Percentiles rank a stretch among this genome's conserved stretches.
These are phyloP conservation scores for Myxozyma neotropica DNA, from an alignment of 805 yeast species.

Conservation along the genomic window DNA sequence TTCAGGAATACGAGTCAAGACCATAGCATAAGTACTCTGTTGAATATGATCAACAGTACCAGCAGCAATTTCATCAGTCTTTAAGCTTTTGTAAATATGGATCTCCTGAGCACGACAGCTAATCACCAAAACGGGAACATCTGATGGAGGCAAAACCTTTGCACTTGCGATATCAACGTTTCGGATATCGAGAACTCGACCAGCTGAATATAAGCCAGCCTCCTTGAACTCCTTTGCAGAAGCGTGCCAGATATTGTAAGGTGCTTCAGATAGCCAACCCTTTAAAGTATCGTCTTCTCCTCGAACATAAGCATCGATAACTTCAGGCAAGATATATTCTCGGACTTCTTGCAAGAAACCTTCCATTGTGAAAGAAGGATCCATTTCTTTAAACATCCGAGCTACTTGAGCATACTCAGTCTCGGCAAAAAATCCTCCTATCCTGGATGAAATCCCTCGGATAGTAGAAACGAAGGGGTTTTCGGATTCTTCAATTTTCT, in stretches of 20 bases:
- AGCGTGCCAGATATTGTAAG: conserved; percentile 91
- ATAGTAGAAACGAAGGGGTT: conserved; percentile 82
- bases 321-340: conserved; percentile 91
- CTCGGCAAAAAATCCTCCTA: conserved; percentile 90
- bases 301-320: conserved; percentile 89
- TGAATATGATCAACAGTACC: conserved; percentile 93
- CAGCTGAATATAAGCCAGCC: conserved; percentile 88
- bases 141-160: conserved; percentile 84
- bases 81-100: conserved; percentile 80
- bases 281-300: conserved; percentile 85
- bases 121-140: conserved; percentile 87
- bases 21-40: conserved; percentile 95
- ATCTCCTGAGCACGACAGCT: conserved; percentile 97
- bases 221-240: conserved; percentile 89
- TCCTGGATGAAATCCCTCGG: conserved; percentile 76
- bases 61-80: conserved; percentile 93
- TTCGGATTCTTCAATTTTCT: conserved; percentile 81
- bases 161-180: conserved; percentile 91
- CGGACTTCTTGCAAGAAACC: conserved; percentile 80
- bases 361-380: conserved; percentile 81
- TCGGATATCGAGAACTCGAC: conserved; percentile 88
- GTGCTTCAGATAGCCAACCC: conserved; percentile 95
- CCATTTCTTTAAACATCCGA: conserved; percentile 81
- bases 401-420: conserved; percentile 95
- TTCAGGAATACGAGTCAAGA: conserved; percentile 88